Evolutionary conservation across 208 protist genomes (phyloP), one percentile per base, ranked within the genome.

Genomic region (Leishmania braziliensis): DNA sequence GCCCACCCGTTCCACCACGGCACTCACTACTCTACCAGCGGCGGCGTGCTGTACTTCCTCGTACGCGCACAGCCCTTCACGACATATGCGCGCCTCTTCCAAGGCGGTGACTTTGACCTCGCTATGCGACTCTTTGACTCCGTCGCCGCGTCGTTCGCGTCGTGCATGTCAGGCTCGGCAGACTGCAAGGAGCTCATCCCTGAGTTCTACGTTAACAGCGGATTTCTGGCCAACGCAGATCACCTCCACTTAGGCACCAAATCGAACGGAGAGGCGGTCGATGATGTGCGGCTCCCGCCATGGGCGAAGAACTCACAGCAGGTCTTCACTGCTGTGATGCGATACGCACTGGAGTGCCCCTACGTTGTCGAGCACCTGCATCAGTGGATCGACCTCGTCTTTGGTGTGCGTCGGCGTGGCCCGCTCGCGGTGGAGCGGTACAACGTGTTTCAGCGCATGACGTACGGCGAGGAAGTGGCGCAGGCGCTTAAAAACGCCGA

Each of bases 371-470:
- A 95, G 20, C 87, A 98, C 78, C 82, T 99, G 53, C 97, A 99
- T 82, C 70, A 95, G 65, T 99, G 99, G 99, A 99, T 99, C 75
- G 99, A 99, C 85, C 93, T 99, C 23, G 95, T 99, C 73, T 99
- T 99, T 86, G 99, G 99, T 29, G 98, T 98, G 73, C 96, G 98
- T 62, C 98, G 99, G 63, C 91, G 93, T 56, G 98, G 98, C 9
- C 89, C 77, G 48, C 85, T 92, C 5, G 98, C 98, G 43, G 84
- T 93, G 12, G 93, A 97, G 72, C 87, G 94, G 29, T 86, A 93
- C 75, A 99, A 99, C 87, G 83, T 96, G 0, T 99, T 99, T 77
- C 98, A 99, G 82, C 95, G 98, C 82, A 91, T 99, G 83, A 99
- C 99, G 14, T 99, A 99, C 84, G 99, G 99, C 77, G 98, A 98